Evolutionary conservation across 352 stramenopile genomes (phyloP).

Genomic region (Elongisporangium undulatum): DNA sequence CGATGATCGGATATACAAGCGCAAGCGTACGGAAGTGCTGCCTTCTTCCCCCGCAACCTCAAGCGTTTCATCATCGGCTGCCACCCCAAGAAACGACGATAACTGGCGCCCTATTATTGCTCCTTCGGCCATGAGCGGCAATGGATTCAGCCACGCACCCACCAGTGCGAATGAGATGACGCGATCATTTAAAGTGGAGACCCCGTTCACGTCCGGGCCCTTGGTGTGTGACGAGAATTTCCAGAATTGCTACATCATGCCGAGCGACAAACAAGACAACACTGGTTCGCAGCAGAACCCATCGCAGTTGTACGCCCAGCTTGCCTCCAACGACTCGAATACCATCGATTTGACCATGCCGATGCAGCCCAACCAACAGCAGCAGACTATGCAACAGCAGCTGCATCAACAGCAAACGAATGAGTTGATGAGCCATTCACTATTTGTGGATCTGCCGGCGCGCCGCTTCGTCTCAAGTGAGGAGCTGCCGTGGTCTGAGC

Average conservation of each 20-base stretch:
- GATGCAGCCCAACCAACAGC: conserved; percentile 9
- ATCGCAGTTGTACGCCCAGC: not conserved
- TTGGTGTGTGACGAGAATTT: not conserved
- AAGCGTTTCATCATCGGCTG: conserved; percentile 19
- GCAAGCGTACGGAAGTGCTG: conserved; percentile 41
- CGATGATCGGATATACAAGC: conserved; percentile 48
- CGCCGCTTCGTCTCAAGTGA: conserved; percentile 65
- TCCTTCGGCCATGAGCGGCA: not conserved
- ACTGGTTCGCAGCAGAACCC: not conserved
- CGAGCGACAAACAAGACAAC: not conserved
- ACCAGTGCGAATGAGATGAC: not conserved
- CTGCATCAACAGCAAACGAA: conserved; percentile 19
- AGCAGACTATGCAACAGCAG: conserved; percentile 24
- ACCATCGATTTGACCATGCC: conserved; percentile 3
- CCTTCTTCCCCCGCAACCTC: conserved; percentile 18
- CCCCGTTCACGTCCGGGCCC: conserved; percentile 14
- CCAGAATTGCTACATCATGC: not conserved
- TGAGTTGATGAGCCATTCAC: conserved; percentile 53
- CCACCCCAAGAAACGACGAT: conserved; percentile 7
- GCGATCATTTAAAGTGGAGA: conserved; percentile 28
- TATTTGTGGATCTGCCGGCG: conserved; percentile 57
- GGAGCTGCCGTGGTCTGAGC: conserved; percentile 74
- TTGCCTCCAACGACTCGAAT: not conserved
- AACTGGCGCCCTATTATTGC: not conserved
- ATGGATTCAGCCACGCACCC: not conserved